Conservation (phyloP, 441 rosid genomes). For the Pelargonium fulgidum region DNA sequence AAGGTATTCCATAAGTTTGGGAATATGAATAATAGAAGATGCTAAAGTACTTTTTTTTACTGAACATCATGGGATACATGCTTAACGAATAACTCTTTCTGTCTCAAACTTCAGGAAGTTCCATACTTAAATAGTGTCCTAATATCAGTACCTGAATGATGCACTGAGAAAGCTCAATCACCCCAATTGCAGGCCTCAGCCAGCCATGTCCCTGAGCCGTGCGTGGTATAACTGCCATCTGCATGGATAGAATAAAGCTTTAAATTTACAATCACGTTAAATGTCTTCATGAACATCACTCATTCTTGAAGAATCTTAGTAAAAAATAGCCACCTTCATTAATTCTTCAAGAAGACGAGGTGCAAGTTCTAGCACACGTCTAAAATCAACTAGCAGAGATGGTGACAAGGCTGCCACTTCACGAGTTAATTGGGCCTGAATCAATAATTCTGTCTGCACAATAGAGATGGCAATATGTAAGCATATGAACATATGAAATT, state of each 20-base stretch:
- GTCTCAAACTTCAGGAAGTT: neutral
- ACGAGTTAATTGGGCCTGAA: conserved; percentile 93
- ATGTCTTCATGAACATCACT: neutral
- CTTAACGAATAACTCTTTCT: too few species aligned
- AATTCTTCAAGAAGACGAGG: conserved; percentile 97
- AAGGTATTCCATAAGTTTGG: conserved; percentile 6
- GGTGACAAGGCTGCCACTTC: conserved; percentile 70
- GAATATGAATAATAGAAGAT: neutral
- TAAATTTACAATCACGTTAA: conserved; percentile 13
- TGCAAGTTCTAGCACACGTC: conserved; percentile 85
- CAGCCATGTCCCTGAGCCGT: conserved; percentile 92
- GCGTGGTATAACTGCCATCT: conserved; percentile 94
- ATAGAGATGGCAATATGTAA: conserved; percentile 18
- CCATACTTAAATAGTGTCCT: conserved; percentile 1
- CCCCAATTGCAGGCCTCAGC: conserved; percentile 95
- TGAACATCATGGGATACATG: too few species aligned
- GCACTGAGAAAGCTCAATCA: conserved; percentile 89
- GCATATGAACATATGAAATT: conserved; percentile 17
- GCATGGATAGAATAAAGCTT: conserved; percentile 21
- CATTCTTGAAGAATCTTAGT: conserved; percentile 6
- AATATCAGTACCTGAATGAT: conserved; percentile 65
- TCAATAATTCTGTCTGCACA: conserved; percentile 86
- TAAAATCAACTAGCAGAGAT: conserved; percentile 70
- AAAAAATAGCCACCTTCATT: conserved; percentile 56
- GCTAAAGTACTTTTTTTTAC: too few species aligned